Percentiles rank a stretch among this genome's conserved stretches.
Conservation (phyloP, 345 rosid genomes). For the Mercurialis annua region DNA sequence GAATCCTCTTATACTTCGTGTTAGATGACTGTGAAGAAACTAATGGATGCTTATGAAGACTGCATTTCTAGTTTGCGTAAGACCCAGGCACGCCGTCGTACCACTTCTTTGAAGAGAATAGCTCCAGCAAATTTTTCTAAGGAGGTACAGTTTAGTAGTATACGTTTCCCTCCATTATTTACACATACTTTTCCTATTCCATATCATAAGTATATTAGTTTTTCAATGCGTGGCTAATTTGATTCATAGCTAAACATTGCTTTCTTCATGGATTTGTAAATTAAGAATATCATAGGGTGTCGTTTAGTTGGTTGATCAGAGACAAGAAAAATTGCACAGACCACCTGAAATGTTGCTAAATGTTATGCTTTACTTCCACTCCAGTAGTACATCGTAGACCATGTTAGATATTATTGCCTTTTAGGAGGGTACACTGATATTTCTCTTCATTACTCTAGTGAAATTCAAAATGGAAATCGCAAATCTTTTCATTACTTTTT, state of each 20-base stretch:
- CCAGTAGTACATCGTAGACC: background rate
- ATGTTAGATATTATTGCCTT: no score
- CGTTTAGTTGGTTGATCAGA: no score
- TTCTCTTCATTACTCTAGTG: background rate
- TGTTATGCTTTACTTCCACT: background rate
- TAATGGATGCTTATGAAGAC: constrained; percentile 63
- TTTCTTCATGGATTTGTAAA: background rate
- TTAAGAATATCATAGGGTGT: background rate
- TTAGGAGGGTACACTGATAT: no score
- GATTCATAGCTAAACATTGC: background rate
- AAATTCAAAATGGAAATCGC: background rate
- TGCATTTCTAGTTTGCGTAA: constrained; percentile 64
- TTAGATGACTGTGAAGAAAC: constrained; percentile 70
- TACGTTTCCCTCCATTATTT: background rate
- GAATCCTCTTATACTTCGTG: constrained; percentile 10
- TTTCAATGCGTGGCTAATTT: background rate
- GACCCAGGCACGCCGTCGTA: constrained; percentile 59
- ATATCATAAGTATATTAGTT: background rate
- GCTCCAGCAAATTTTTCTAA: constrained; percentile 88
- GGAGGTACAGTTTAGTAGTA: constrained; percentile 39
- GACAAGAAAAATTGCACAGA: no score
- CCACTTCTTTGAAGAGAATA: constrained; percentile 65
- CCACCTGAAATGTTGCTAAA: background rate
- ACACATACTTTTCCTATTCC: background rate
- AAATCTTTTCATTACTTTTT: background rate